A percentile compares a stretch with the other conserved stretches of the same genome.
Evolutionary conservation across 306 rosid species (phyloP).

Genomic region (Cotoneaster glaucophyllus): DNA sequence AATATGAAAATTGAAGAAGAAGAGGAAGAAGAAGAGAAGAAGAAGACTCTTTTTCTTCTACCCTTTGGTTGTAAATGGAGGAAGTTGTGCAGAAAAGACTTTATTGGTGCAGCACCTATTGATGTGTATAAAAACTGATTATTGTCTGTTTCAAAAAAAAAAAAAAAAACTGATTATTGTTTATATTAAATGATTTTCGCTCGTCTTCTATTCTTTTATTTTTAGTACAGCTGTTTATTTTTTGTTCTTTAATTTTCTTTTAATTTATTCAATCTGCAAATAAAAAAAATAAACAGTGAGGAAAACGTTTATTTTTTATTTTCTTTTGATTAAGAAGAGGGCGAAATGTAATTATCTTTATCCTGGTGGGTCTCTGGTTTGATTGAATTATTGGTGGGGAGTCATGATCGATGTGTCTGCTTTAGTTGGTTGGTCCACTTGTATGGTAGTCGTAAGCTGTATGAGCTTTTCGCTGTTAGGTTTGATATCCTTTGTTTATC

Average conservation of each 20-base stretch:
- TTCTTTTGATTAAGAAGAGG: not conserved
- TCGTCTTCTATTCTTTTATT: not conserved
- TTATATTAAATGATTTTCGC: no score
- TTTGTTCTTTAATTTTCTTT: no score
- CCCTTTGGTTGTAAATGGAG: not conserved
- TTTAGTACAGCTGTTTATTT: no score
- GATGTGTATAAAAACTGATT: not conserved
- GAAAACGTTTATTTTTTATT: no score
- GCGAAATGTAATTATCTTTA: not conserved
- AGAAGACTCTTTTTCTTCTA: not conserved
- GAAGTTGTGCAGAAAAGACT: not conserved
- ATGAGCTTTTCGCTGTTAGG: not conserved
- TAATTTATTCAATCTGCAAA: no score
- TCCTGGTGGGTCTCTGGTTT: constrained; percentile 6
- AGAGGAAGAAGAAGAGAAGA: not conserved
- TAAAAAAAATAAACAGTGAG: no score
- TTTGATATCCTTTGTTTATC: not conserved
- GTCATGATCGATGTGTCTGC: constrained; percentile 17
- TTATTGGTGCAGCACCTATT: not conserved
- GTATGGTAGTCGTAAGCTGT: constrained; percentile 22
- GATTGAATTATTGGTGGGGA: constrained; percentile 34
- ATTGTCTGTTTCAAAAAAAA: no score
- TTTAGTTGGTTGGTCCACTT: constrained; percentile 31
- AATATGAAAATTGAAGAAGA: not conserved
- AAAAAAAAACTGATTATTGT: not conserved